Evolutionary conservation across 148 eudicot genomes (phyloP), one percentile per base, ranked within the genome.

Genomic region (Camellia sinensis): DNA sequence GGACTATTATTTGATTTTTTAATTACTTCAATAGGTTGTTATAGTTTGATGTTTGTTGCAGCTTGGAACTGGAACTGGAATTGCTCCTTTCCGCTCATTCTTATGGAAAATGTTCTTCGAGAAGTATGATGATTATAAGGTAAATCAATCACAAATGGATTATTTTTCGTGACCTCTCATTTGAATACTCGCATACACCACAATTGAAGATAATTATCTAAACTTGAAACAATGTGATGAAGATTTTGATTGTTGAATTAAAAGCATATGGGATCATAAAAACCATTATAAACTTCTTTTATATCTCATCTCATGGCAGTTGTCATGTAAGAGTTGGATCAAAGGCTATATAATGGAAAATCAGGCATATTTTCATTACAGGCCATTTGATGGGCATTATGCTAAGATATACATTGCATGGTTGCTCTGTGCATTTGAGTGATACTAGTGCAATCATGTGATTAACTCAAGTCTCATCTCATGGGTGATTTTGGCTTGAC

Each of bases 41-140:
- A 45, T 60, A 44, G 44, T 41, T 71, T 7, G 59, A 44, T 78
- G 43, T 12, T 66, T 59, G 7, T 79, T 84, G 86, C 84, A 97
- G 99, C 99, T 97, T 86, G 99, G 86, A 78, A 97, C 99, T 60
- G 99, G 99, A 76, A 97, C 98, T 76, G 99, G 99, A 8, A 97
- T 97, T 78, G 99, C 98, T 81, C 99, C 98, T 82, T 97, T 97
- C 92, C 95, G 99, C 74, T 77, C 93, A 74, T 97, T 92, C 87
- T 87, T 97, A 88, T 97, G 99, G 99, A 97, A 97, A 76, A 97
- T 97, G 96, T 90, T 97, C 89, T 97, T 92, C 15, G 98, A 97
- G 88, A 91, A 97, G 89, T 91, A 97, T 21, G 94, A 97, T 1
- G 97, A 94, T 87, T 97, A 94, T 86, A 82, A 94, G 98, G 99